Evolutionary conservation across 169 alveolate genomes (phyloP), one percentile per base, ranked within the genome.

Genomic region (Plasmodium knowlesi): DNA sequence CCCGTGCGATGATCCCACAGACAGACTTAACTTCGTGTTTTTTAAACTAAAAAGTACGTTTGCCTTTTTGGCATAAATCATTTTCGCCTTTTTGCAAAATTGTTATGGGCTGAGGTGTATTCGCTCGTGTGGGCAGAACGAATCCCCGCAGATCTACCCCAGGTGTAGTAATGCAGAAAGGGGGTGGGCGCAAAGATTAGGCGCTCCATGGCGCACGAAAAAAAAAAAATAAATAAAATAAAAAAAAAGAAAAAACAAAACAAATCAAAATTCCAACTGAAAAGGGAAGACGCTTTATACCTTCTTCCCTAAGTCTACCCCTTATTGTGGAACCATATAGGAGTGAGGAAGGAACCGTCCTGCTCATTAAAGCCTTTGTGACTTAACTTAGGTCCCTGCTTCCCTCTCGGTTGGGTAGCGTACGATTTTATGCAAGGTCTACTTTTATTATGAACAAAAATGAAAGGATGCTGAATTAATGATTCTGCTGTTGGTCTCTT

Each of bases 401-500:
- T 80, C 30, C 92, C 92, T 43, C 97, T 94, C 30, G 95, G 92
- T 82, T 96, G 97, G 30, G 95, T 95, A 37, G 96, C 84, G 67
- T 95, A 96, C 28, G 82, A 82, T 34, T 73, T 90, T 25, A 92
- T 94, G 6, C 82, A 88, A 43, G 92, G 95, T 50, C 97, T 74
- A 34, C 94, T 92, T 19, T 83, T 86, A 76, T 96, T 96, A 81
- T 94, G 96, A 83, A 54, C 46, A 76, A 92, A 85, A 81, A 96
- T 92, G 95, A 96, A 96, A 2, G 96, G 97, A 41, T 96, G 97
- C 73, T 94, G 94, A 83, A 92, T 92, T 67, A 92, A 19, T 12
- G 88, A 25, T 54, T 91, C 94, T 9, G 97, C 96, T 53, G 92
- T 91, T 28, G 97, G 96, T 70, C 97, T 94, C 74, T 80, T 92